Evolutionary conservation across 148 eudicot species (phyloP), one percentile per base, ranked within the genome.

Genomic region (Gaultheria prostrata): DNA sequence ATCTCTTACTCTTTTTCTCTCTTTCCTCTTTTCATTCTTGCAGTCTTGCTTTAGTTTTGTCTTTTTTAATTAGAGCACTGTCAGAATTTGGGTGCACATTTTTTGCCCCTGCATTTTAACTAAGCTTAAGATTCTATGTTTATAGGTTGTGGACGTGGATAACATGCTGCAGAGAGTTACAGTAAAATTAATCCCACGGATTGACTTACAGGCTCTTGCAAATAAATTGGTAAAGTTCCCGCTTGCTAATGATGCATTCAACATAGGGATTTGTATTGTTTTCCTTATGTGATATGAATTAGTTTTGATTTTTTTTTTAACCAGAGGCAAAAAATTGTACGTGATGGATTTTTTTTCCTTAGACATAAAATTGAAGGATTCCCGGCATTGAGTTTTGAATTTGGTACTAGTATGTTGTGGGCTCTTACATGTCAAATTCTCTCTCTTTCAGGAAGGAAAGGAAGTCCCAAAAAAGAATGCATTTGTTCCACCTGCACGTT

Each of bases 61-160:
- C 3, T 0, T 24, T 18, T 26, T 76, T 75, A 21, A 15, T 26
- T 24, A 17, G 56, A 11, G 17, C 24, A 17, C 39, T 59, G 24
- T 11, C 1, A 45, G 21, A 57, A 18, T 69, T 12, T 35, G 11
- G 30, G 17, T 69, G 61, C 35, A 73, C 4, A 30, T 59, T 53
- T 32, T 35, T 9, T 72, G 50, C 10, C 46, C 53, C 72, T 71
- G 5, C 24, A 15, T 48, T 49, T 71, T 71, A 33, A 6, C 45
- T 71, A 71, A 71, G 3, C 76, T 71, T 61, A 54, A n/a, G 14
- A 17, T 76, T 78, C 28, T 46, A 12, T 59, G 26, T 24, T 67
- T 85, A 63, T 86, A 95, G 98, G 98, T 95, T 83, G 92, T 94
- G 74, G 97, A 94, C 78, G 97, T 95, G 73, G 98, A 95, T 87